These are phyloP conservation scores for Candida odintsovae DNA, from an alignment of 805 yeast species.

Conservation along the genomic window DNA sequence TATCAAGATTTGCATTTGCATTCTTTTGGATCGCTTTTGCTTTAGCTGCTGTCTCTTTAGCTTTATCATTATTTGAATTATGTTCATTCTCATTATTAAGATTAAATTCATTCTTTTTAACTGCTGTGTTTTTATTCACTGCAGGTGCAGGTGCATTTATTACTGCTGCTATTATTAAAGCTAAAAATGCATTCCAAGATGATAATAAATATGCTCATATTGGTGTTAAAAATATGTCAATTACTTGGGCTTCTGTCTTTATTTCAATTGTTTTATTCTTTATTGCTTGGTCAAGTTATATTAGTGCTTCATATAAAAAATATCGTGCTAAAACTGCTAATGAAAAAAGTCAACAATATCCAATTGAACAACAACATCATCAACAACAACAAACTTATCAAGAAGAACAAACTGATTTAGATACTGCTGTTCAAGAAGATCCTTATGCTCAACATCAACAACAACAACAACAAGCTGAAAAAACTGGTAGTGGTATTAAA, in stretches of 20 bases:
- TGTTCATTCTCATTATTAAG: conserved; percentile 51
- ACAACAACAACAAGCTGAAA: conserved; percentile 25
- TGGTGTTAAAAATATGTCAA: conserved; percentile 54
- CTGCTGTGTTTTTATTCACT: conserved; percentile 46
- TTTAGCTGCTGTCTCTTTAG: conserved; percentile 57
- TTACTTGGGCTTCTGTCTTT: conserved; percentile 67
- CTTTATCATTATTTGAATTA: conserved; percentile 48
- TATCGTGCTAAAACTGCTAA: conserved; percentile 38
- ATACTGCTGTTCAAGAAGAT: conserved; percentile 19
- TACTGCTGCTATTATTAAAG: conserved; percentile 77
- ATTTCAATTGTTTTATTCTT: conserved; percentile 44
- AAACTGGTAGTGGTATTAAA: conserved; percentile 56
- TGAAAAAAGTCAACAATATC: conserved; percentile 16
- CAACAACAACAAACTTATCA: conserved; percentile 10
- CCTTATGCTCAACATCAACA: conserved; percentile 23
- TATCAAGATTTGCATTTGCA: conserved; percentile 62
- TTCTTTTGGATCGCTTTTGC: conserved; percentile 54
- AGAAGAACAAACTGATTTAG: conserved; percentile 16
- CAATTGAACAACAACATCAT: conserved; percentile 9
- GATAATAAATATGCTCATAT: conserved; percentile 39
- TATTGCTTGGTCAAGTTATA: conserved; percentile 45
- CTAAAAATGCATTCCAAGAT: conserved; percentile 57
- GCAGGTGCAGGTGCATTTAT: conserved; percentile 62
- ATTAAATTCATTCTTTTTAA: conserved; percentile 45
- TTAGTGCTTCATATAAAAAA: conserved; percentile 43